Conservation (phyloP, 164 flowering plant species). For the Malania oleifera region DNA sequence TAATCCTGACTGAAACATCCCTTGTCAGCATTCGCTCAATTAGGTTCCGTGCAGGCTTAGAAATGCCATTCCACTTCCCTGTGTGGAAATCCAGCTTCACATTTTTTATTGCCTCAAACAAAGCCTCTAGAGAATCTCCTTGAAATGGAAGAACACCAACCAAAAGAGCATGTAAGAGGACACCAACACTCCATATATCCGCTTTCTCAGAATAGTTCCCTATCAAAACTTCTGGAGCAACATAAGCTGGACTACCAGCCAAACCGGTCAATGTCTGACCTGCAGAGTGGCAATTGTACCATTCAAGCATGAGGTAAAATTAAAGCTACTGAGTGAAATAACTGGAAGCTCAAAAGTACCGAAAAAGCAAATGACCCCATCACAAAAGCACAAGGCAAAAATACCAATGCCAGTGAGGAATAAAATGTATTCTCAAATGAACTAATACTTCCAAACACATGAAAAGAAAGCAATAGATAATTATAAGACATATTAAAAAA, state of each 20-base stretch:
- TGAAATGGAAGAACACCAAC: constrained; percentile 78
- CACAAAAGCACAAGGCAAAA: too few relatives aligned
- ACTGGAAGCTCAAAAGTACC: neutral
- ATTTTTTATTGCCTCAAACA: constrained; percentile 86
- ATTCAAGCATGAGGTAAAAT: neutral
- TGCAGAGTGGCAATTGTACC: constrained; percentile 24
- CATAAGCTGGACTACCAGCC: constrained; percentile 97
- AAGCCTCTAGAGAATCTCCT: constrained; percentile 71
- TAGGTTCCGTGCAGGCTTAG: constrained; percentile 85
- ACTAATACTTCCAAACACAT: too few relatives aligned
- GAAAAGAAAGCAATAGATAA: too few relatives aligned
- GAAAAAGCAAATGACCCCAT: neutral
- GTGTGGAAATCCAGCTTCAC: constrained; percentile 61
- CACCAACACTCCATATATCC: constrained; percentile 98
- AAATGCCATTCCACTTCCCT: constrained; percentile 75
- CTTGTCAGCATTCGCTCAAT: constrained; percentile 76
- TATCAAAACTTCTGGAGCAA: constrained; percentile 87
- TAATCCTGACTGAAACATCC: constrained; percentile 68
- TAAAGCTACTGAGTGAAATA: neutral
- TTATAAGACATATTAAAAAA: too few relatives aligned
- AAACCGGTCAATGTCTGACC: constrained; percentile 86
- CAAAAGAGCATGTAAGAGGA: constrained; percentile 83
- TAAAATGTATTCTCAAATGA: too few relatives aligned
- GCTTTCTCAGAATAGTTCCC: constrained; percentile 90
- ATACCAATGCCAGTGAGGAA: too few relatives aligned